A percentile compares a stretch with the other conserved stretches of the same genome.
Conservation (phyloP, 1,139 yeast species). For the Yamadazyma siamensis region DNA sequence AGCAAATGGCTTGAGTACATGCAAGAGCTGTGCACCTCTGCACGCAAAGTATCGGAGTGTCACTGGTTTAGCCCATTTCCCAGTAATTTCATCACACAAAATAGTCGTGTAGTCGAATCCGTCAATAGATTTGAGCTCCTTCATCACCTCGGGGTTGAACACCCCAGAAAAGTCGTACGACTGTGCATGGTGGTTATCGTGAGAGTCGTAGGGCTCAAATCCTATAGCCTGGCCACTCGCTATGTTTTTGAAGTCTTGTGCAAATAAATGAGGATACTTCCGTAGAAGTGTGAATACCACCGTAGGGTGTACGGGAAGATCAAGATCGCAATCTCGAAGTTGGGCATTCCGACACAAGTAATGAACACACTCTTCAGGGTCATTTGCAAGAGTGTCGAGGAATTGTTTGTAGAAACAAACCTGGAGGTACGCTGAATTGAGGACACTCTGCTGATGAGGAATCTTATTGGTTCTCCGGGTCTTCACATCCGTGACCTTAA, state of each 20-base stretch:
- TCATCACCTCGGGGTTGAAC: slow-evolving; percentile 7
- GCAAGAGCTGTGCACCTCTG: slow-evolving; percentile 49
- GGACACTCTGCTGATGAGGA: slow-evolving; percentile 48
- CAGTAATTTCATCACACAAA: slow-evolving; percentile 16
- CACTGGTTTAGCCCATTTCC: slow-evolving; percentile 49
- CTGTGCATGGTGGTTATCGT: slow-evolving; percentile 1
- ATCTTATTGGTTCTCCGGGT: slow-evolving; percentile 42
- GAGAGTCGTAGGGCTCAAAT: slow-evolving; percentile 35
- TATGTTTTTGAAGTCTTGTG: slow-evolving; percentile 43
- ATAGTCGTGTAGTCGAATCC: slow-evolving; percentile 14
- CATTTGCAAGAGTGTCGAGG: slow-evolving; percentile 31
- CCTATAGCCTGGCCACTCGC: slow-evolving; percentile 46
- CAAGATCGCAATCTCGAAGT: slow-evolving; percentile 44
- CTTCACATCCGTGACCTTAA: slow-evolving; percentile 53
- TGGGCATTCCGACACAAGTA: slow-evolving; percentile 44
- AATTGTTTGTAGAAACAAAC: slow-evolving; percentile 53
- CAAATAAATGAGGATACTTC: slow-evolving; percentile 28
- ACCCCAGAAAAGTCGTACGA: slow-evolving; percentile 9
- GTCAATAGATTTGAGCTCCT: slow-evolving; percentile 13
- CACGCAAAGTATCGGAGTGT: slow-evolving; percentile 57
- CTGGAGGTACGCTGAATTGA: slow-evolving; percentile 51
- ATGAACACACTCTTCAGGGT: slow-evolving; percentile 21
- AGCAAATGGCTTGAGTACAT: slow-evolving; percentile 28
- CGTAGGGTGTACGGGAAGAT: slow-evolving; percentile 43
- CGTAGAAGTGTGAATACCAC: slow-evolving; percentile 34